A percentile compares a stretch with the other conserved stretches of the same genome.
These are phyloP conservation scores for Cucurbita argyrosperma DNA, from an alignment of 306 rosid species.

Conservation along the genomic window DNA sequence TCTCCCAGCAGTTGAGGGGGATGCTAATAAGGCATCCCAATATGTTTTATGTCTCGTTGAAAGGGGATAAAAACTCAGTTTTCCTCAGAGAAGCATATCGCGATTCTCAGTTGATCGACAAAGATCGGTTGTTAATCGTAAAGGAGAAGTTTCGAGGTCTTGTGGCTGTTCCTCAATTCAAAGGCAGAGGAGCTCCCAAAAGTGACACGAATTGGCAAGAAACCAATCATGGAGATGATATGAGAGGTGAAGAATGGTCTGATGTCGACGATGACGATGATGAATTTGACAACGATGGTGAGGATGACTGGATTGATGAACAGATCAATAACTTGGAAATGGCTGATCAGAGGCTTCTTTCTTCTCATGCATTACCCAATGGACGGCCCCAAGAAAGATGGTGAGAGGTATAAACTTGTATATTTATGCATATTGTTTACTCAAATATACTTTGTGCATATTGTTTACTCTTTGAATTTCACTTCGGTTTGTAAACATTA, in stretches of 20 bases:
- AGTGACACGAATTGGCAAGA: slow-evolving; percentile 18
- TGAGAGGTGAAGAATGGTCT: slow-evolving; percentile 37
- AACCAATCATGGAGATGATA: slow-evolving; percentile 22
- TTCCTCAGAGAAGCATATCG: slow-evolving; percentile 83
- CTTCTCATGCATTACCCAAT: slow-evolving; percentile 37
- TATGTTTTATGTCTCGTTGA: slow-evolving; percentile 73
- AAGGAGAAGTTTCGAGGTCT: slow-evolving; percentile 72
- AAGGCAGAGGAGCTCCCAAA: slow-evolving; percentile 22
- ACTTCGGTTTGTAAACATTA: not conserved
- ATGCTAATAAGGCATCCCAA: slow-evolving; percentile 89
- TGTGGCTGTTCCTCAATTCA: slow-evolving; percentile 50
- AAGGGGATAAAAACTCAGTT: slow-evolving; percentile 79
- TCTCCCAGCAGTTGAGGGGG: slow-evolving; percentile 79
- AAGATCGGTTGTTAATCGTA: slow-evolving; percentile 56
- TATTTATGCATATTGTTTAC: not conserved
- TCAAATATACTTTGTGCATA: not conserved
- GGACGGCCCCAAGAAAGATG: slow-evolving; percentile 70
- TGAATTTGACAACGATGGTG: slow-evolving; percentile 10
- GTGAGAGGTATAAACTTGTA: slow-evolving; percentile 17
- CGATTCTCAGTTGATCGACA: slow-evolving; percentile 57
- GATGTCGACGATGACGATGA: slow-evolving; percentile 20
- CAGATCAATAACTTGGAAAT: slow-evolving; percentile 13
- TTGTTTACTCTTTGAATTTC: not conserved
- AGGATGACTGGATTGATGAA: slow-evolving; percentile 53
- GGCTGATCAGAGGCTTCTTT: slow-evolving; percentile 25